Evolutionary conservation across 192 early-diverging fungal genomes (phyloP), one percentile per base, ranked within the genome.

Genomic region (Haplosporangium gracile): DNA sequence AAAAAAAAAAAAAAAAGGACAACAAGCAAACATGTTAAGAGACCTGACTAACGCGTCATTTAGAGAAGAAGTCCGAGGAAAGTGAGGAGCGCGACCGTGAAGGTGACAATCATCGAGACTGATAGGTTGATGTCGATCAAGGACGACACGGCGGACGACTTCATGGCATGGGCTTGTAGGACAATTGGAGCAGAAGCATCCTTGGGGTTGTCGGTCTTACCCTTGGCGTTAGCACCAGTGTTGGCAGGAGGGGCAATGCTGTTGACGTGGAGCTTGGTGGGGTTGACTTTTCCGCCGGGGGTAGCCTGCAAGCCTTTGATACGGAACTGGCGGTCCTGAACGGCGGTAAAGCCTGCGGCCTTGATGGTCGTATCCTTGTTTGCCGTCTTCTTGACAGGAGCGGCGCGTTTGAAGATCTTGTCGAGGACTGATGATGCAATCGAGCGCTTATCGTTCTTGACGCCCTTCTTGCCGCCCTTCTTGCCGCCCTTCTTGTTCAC

Each of bases 261-360:
- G 39, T 68, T 76, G 57, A 76, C 36, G 6, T 76, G 24, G 32
- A 60, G 36, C 38, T 76, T 76, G 51, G 75, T 9, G 24, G 75
- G n/a, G 39, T 76, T 76, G 39, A 40, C 38, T 7, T 72, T 45
- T 26, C 75, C 75, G 2, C 75, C 75, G n/a, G 75, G 75, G 1
- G 36, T 63, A 5, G 75, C 75, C 55, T 57, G 29, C 38, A 76
- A 40, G 11, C 75, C 75, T 36, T 76, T 76, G 57, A 76, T 76
- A 38, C 57, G 45, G 75, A 76, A 76, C 55, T 76, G 75, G 39
- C 75, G 75, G 5, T 76, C 75, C 57, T 76, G 75, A 4, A 76
- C 60, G 11, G 32, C 40, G 26, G 22, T 36, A 2, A 5, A 36
- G 22, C 43, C 76, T n/a, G 13, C 42, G 26, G 20, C 42, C n/a